Evolutionary conservation across 2,329 filamentous ascomycete species (phyloP), one percentile per base, ranked within the genome.

Genomic region (Paramyrothecium sp.): DNA sequence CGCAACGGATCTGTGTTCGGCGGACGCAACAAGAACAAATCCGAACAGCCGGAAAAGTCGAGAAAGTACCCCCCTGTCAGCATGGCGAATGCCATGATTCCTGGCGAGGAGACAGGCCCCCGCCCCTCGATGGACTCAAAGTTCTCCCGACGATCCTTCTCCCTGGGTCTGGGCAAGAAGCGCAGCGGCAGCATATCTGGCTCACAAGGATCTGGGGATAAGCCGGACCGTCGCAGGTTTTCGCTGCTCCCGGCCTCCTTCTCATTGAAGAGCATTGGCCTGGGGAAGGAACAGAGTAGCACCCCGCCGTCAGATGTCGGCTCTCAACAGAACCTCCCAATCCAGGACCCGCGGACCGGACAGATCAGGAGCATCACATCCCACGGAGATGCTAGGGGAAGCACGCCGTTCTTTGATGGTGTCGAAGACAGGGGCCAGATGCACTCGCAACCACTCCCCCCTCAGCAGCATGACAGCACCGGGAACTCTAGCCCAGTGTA

Each of bases 41-140:
- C 76, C 10, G 83, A 81, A 56, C 69, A 64, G 75, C 80, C 61
- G 86, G 74, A 91, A 70, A 87, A 88, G 60, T 77, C 83, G 54
- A 88, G 86, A 70, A 88, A 84, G 61, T 96, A 97, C 68, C 94
- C 94, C 56, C 94, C 94, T 3, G 90, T 94, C 51, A 97, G 92
- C 77, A 96, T 97, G 92, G 85, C 89, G 60, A 89, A 89, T 61
- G 80, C 86, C 2, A 85, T 89, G 72, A 78, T 85, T 7, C 81
- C 82, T 51, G 80, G 79, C 34, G 84, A 86, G 44, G 79, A 83
- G 54, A 73, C 80, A 13, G 66, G 65, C 5, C 64, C 68, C 1
- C 80, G 89, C 51, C 78, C 80, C 46, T 93, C 90, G 1, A 85
- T 90, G 67, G 90, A 93, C 63, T 92, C 89, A 3, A 79, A 79